phyloP scores from a whole-genome alignment of 176 grass and related monocot genomes.

The Hordeum marinum region DNA sequence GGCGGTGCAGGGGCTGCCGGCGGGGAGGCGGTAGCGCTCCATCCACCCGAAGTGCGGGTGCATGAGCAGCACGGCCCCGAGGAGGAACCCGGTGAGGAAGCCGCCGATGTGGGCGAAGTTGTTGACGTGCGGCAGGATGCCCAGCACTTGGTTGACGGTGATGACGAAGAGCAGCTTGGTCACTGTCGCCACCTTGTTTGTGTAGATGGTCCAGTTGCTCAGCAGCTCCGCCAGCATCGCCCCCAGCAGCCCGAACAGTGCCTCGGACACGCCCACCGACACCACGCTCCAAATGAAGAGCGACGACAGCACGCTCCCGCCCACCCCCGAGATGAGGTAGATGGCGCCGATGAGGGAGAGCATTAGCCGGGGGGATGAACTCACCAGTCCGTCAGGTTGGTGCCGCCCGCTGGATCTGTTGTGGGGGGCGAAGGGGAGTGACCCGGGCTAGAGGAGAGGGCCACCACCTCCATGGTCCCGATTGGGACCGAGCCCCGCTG shows the following conservation, averaged over 20 bases:
- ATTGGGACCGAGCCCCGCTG: no score
- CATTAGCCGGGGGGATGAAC: no score
- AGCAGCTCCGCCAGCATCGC: slow-evolving; percentile 91
- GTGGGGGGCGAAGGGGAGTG: no score
- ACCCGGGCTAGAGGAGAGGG: no score
- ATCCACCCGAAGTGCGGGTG: slow-evolving; percentile 71
- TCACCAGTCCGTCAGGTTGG: no score
- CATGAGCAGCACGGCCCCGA: slow-evolving; percentile 72
- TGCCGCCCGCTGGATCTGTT: no score
- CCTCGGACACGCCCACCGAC: slow-evolving; percentile 83
- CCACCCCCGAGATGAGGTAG: slow-evolving; percentile 77
- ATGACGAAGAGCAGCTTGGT: slow-evolving; percentile 64
- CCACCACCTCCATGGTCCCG: no score
- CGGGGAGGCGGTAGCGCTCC: slow-evolving; percentile 47
- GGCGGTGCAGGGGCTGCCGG: slow-evolving; percentile 40
- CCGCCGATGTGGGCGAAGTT: slow-evolving; percentile 89
- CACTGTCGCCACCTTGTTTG: slow-evolving; percentile 81
- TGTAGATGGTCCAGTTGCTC: slow-evolving; percentile 95
- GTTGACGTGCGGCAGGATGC: slow-evolving; percentile 87
- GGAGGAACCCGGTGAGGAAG: slow-evolving; percentile 69
- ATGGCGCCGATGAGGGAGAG: slow-evolving; percentile 52
- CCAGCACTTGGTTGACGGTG: slow-evolving; percentile 74
- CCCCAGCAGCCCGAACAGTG: slow-evolving; percentile 88
- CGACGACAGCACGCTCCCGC: slow-evolving; percentile 68
- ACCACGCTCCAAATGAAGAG: slow-evolving; percentile 72